Conservation (phyloP, 768 basidiomycete genomes). For the Podaxis pistillaris region DNA sequence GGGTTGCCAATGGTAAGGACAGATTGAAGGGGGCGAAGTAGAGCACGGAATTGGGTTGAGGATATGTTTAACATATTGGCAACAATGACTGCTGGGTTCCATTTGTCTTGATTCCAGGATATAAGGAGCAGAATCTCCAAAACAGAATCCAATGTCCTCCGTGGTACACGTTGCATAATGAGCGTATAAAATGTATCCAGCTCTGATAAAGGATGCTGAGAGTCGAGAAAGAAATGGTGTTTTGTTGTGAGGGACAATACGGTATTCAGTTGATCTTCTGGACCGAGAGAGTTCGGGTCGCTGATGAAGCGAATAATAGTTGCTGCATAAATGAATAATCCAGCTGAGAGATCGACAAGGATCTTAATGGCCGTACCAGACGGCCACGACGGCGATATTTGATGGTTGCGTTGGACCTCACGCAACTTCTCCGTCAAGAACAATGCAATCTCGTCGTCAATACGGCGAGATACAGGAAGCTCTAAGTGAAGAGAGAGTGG, state of each 20-base stretch:
- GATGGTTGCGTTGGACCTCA: background rate
- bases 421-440: background rate
- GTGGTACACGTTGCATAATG: background rate
- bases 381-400: background rate
- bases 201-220: background rate
- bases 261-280: background rate
- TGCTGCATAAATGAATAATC: slow-evolving; percentile 7
- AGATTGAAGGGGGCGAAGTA: background rate
- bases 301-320: slow-evolving; percentile 3
- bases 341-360: slow-evolving; percentile 2
- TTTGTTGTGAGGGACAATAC: background rate
- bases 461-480: background rate
- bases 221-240: background rate
- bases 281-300: background rate
- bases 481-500: background rate
- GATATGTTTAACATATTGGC: background rate
- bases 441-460: background rate
- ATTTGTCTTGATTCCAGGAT: background rate
- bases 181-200: background rate
- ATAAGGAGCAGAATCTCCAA: background rate
- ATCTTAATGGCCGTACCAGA: background rate
- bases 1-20: background rate
- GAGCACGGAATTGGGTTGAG: background rate
- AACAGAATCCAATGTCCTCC: background rate
- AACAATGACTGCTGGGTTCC: background rate